A percentile compares a stretch with the other conserved stretches of the same genome.
These are phyloP conservation scores for barley (Hordeum vulgare) DNA, from an alignment of 176 grass and related monocot species.

Conservation along the genomic window MorexV3_pseudomolecules_assembly NC_058524.1:600345168-600345667, in stretches of 20 bases:
- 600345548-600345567: background rate
- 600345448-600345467: too few relatives aligned
- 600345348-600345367: background rate
- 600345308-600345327: background rate
- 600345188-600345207: constrained; percentile 10
- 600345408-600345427: constrained; percentile 19
- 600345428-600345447: constrained; percentile 1
- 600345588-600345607: too few relatives aligned
- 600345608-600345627: too few relatives aligned
- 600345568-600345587: too few relatives aligned
- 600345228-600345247: constrained; percentile 11
- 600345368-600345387: constrained; percentile 16
- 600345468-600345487: too few relatives aligned
- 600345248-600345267: constrained; percentile 34
- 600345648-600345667: too few relatives aligned
- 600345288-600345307: background rate
- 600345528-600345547: too few relatives aligned
- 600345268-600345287: constrained; percentile 36
- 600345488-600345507: background rate
- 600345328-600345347: background rate
- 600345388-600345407: constrained; percentile 21
- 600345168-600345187: background rate
- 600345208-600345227: constrained; percentile 23
- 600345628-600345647: too few relatives aligned
- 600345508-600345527: too few relatives aligned